Evolutionary conservation across 805 yeast genomes (phyloP).

Genomic region (Yueomyces sinensis): DNA sequence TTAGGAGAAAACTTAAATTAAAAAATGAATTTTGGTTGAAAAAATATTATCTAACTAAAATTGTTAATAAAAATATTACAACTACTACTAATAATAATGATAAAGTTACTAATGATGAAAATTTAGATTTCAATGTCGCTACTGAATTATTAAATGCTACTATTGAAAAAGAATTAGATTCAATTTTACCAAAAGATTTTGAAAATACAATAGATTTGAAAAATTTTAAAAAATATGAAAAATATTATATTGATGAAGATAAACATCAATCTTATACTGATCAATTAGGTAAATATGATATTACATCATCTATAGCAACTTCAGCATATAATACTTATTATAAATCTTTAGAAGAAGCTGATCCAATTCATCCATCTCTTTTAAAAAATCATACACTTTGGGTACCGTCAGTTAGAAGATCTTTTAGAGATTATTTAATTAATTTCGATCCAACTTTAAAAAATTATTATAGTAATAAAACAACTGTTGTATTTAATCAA

Average conservation of each 20-base stretch:
- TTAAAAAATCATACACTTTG: slow-evolving; percentile 18
- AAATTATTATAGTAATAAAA: slow-evolving; percentile 7
- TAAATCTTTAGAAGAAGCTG: slow-evolving; percentile 12
- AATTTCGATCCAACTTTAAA: neutral
- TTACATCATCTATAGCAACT: neutral
- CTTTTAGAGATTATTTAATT: neutral
- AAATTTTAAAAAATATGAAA: neutral
- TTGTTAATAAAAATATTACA: neutral
- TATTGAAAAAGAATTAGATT: no score
- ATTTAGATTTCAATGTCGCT: no score
- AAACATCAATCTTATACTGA: neutral
- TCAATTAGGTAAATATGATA: neutral
- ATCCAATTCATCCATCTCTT: slow-evolving; percentile 6
- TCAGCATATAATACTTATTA: slow-evolving; percentile 12
- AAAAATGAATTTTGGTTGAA: slow-evolving; percentile 7
- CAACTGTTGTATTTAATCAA: slow-evolving; percentile 14
- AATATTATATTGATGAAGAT: no score
- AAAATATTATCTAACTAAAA: slow-evolving; percentile 6
- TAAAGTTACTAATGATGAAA: no score
- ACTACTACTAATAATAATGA: no score
- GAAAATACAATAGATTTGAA: neutral
- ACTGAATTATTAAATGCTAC: no score
- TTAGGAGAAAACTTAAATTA: neutral
- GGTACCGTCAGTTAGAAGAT: slow-evolving; percentile 13
- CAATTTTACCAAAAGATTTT: neutral